Evolutionary conservation across 345 rosid species (phyloP).

Genomic region (Rhodomyrtus tomentosa): DNA sequence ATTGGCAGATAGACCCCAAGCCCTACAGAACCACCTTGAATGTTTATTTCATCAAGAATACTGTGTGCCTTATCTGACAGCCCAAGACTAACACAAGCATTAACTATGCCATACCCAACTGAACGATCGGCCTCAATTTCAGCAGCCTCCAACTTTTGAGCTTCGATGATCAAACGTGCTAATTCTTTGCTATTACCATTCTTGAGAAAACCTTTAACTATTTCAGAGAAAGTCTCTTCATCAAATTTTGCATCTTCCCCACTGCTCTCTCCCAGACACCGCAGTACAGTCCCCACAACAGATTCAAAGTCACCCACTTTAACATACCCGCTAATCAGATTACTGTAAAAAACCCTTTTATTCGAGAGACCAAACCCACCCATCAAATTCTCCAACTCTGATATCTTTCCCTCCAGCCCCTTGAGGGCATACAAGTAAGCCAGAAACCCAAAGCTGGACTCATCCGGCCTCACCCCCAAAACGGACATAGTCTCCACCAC

Average conservation of each 20-base stretch:
- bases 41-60: slow-evolving; percentile 71
- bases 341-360: slow-evolving; percentile 26
- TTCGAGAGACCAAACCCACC: slow-evolving; percentile 40
- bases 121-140: slow-evolving; percentile 25
- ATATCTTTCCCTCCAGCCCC: slow-evolving; percentile 52
- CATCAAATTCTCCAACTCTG: slow-evolving; percentile 54
- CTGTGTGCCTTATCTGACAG: slow-evolving; percentile 76
- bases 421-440: slow-evolving; percentile 77
- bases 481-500: slow-evolving; percentile 63
- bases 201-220: slow-evolving; percentile 62
- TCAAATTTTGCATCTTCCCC: slow-evolving; percentile 18
- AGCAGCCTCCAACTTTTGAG: slow-evolving; percentile 56
- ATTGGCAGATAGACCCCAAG: slow-evolving; percentile 80
- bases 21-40: slow-evolving; percentile 50
- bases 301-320: slow-evolving; percentile 45
- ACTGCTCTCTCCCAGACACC: slow-evolving; percentile 25
- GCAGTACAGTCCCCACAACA: slow-evolving; percentile 31
- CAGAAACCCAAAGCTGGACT: slow-evolving; percentile 64
- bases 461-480: slow-evolving; percentile 65
- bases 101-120: slow-evolving; percentile 61
- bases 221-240: slow-evolving; percentile 45
- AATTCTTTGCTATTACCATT: slow-evolving; percentile 49
- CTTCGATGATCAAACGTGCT: slow-evolving; percentile 54
- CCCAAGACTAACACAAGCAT: slow-evolving; percentile 67
- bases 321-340: slow-evolving; percentile 66